Base-by-base conservation (phyloP, 2,329 filamentous ascomycete species). In the Trichophyton benhamiae region DNA sequence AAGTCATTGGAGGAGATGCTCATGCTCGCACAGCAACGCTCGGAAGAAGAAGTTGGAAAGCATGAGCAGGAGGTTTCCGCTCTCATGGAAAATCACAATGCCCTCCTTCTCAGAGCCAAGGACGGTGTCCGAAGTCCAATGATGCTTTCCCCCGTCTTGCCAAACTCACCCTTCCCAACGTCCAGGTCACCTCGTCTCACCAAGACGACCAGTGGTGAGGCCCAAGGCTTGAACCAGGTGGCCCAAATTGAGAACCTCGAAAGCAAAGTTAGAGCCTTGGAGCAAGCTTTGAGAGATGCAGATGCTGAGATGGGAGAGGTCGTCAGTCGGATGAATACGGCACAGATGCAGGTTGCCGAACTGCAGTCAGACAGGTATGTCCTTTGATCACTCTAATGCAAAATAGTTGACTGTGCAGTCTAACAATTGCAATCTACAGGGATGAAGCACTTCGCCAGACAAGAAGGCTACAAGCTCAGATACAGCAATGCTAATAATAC, bases 241-340 rank as follows among this genome's bases (percentile, higher is more conserved):
- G 79, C 85, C 11, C 84, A 89, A 76, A 85, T 92, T 59, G 83
- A 88, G 63, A 79, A 83, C 62, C 83, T 99, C 38, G 88, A 91
- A 71, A 83, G 84, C 63, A 85, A 87, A 63, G 89, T 97, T 6
- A 78, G 84, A 61, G 90, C 96, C 75, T 83, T 99, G 2, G 94
- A 99, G 77, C 86, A 84, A 68, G 87, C 91, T 15, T 79, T 95
- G 11, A 76, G 81, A 3, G 83, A 89, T 65, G 87, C 89, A 15
- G 89, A 94, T 68, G 77, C 78, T 58, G 88, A 92, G 75, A 92
- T 94, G 87, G 84, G 89, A 70, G 85, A 89, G 72, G 89, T 94
- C 6, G 87, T 95, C 6, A 80, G 85, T 63, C 82, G 87, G 65
- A 92, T 95, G 86, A 92, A 89, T 74, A 79, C 80, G 67, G 88